A percentile compares a stretch with the other conserved stretches of the same genome.
Evolutionary conservation across 306 rosid species (phyloP).

Genomic region (Sindora glabra): DNA sequence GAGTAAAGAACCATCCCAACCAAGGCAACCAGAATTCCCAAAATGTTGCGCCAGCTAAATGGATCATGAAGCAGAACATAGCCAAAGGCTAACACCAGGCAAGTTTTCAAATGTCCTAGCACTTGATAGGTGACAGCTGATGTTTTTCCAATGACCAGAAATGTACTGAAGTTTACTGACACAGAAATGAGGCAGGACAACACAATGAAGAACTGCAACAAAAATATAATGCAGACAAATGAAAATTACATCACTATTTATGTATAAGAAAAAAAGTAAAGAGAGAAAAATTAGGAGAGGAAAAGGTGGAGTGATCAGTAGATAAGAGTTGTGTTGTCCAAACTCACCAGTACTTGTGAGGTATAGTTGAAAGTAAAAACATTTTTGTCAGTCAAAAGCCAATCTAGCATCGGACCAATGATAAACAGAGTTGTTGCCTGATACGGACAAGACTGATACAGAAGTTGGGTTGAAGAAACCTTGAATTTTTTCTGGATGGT

Average conservation of each 20-base stretch:
- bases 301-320: neutral
- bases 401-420: constrained; percentile 77
- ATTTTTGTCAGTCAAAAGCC: constrained; percentile 57
- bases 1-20: constrained; percentile 85
- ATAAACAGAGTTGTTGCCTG: constrained; percentile 71
- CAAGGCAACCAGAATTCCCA: constrained; percentile 76
- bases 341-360: constrained; percentile 74
- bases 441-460: constrained; percentile 91
- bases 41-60: constrained; percentile 72
- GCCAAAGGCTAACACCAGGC: constrained; percentile 85
- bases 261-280: neutral
- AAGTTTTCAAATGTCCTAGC: constrained; percentile 92
- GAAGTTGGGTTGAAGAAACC: constrained; percentile 90
- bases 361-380: constrained; percentile 83
- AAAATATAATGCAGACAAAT: neutral
- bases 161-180: constrained; percentile 88
- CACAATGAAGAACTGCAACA: constrained; percentile 57
- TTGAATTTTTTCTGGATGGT: constrained; percentile 87
- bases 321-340: neutral
- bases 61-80: constrained; percentile 78
- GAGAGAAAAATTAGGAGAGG: neutral
- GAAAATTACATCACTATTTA: neutral
- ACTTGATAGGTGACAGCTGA: constrained; percentile 95
- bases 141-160: constrained; percentile 91
- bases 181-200: constrained; percentile 85